Evolutionary conservation across 2,329 filamentous ascomycete genomes (phyloP).

Genomic region (Penicillium concentricum): DNA sequence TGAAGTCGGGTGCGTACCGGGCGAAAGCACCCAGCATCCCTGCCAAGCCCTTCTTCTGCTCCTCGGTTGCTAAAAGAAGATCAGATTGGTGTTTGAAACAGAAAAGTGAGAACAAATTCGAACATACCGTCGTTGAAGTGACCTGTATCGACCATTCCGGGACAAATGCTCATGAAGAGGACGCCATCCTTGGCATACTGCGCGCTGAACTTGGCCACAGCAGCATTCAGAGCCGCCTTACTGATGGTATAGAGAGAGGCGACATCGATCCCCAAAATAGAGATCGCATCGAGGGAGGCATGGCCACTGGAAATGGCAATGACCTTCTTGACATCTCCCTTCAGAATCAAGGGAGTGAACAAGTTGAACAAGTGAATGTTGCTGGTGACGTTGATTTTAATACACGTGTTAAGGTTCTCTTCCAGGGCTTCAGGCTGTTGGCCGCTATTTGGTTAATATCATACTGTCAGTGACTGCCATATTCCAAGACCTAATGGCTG

Average conservation of each 20-base stretch:
- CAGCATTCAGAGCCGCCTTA: conserved; percentile 55
- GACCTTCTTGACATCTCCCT: conserved; percentile 56
- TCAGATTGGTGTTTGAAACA: background rate
- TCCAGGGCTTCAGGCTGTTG: background rate
- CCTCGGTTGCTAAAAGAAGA: background rate
- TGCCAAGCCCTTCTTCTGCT: background rate
- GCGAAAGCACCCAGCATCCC: background rate
- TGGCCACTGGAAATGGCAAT: conserved; percentile 51
- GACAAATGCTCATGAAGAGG: conserved; percentile 53
- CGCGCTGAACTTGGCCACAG: conserved; percentile 54
- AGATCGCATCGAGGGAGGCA: conserved; percentile 41
- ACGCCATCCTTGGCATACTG: conserved; percentile 53
- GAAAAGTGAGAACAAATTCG: background rate
- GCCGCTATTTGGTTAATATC: background rate
- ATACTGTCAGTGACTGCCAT: background rate
- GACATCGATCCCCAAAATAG: background rate
- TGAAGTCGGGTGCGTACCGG: background rate
- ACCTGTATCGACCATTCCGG: conserved; percentile 52
- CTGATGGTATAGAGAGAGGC: conserved; percentile 47
- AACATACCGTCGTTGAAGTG: conserved; percentile 8
- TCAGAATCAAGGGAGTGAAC: conserved; percentile 54
- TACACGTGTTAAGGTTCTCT: conserved; percentile 30
- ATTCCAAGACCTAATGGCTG: background rate
- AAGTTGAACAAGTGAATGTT: conserved; percentile 55
- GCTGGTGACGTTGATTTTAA: conserved; percentile 53